Percentiles rank a stretch among this genome's conserved stretches.
Evolutionary conservation across 768 basidiomycete species (phyloP).

Genomic region (Boletus speciosus): DNA sequence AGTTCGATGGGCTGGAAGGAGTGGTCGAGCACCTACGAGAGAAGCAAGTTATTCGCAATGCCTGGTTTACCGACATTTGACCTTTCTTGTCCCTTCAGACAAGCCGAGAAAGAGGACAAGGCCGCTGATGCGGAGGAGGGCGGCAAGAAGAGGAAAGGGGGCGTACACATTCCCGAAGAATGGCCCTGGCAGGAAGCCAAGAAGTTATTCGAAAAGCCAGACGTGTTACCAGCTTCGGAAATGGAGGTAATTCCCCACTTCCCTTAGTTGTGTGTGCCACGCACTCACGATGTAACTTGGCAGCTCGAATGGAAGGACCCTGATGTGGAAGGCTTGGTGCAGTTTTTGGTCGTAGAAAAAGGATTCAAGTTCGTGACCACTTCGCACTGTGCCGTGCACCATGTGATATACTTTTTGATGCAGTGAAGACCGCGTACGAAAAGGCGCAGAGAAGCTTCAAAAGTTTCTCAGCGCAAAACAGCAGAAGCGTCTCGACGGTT

Average conservation of each 20-base stretch:
- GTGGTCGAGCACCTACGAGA: constrained; percentile 77
- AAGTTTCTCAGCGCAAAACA: constrained; percentile 89
- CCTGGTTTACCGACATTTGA: neutral
- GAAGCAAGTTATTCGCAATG: constrained; percentile 46
- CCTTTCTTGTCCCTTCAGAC: constrained; percentile 14
- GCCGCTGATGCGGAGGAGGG: constrained; percentile 40
- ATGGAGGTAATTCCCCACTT: constrained; percentile 59
- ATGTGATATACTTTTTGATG: neutral
- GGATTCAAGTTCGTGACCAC: constrained; percentile 77
- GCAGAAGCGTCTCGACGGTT: constrained; percentile 93
- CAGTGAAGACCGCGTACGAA: constrained; percentile 95
- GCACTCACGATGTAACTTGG: neutral
- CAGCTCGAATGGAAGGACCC: constrained; percentile 95
- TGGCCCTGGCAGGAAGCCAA: constrained; percentile 99
- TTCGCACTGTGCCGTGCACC: neutral
- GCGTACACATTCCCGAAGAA: constrained; percentile 79
- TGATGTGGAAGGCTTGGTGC: constrained; percentile 87
- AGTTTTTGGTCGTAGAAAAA: constrained; percentile 92
- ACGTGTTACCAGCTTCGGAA: constrained; percentile 82
- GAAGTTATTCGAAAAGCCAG: constrained; percentile 83
- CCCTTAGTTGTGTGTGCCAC: neutral
- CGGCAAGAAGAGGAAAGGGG: constrained; percentile 58
- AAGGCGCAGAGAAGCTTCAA: constrained; percentile 88
- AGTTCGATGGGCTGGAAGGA: constrained; percentile 66
- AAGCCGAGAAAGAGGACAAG: constrained; percentile 42